Base-by-base conservation (phyloP, 2,329 filamentous ascomycete genomes). In the Neonectria magnoliae region DNA sequence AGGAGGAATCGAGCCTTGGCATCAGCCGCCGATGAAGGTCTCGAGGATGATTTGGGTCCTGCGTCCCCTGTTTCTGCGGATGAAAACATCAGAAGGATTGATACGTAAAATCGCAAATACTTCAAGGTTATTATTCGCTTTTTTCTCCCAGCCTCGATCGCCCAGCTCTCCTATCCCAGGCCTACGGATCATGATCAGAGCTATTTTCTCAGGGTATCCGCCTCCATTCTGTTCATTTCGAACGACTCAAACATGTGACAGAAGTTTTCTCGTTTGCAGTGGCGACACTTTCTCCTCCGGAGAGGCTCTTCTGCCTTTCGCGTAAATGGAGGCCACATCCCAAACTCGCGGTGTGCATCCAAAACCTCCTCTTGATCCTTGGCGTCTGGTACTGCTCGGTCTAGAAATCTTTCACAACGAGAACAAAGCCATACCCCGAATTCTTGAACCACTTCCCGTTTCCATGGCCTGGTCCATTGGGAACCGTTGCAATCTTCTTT, bases 381-480 rank as follows among this genome's bases (percentile, higher is more conserved):
- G 18, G 38, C 27, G 14, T 29, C 48, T 18, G 61, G 52, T 7
- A 52, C 36, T 20, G 58, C 11, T 18, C 22, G 61, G 18, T 55
- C 48, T n/a, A 70, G 51, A 31, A 41, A 58, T 22, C 33, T n/a
- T 44, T 63, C 58, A 50, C 71, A 73, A 14, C 36, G 31, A 5
- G 50, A 36, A 55, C 70, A 73, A 11, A 72, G 66, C 70, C 70
- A 71, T 2, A 67, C 38, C 1, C 71, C 71, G 20, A 44, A 16
- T 20, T 59, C 66, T 16, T 11, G 25, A 33, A 45, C 22, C 5
- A 44, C 54, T 20, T 47, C 52, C n/a, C 56, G 38, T 38, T 31
- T 64, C 68, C 65, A 68, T 18, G 62, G 51, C 4, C 68, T 56
- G n/a, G 52, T 59, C 66, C 60, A 66, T 38, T 22, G 22, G 5